Evolutionary conservation across 2,329 filamentous ascomycete genomes (phyloP), one percentile per base, ranked within the genome.

Genomic region (Clarireedia homoeocarpa): DNA sequence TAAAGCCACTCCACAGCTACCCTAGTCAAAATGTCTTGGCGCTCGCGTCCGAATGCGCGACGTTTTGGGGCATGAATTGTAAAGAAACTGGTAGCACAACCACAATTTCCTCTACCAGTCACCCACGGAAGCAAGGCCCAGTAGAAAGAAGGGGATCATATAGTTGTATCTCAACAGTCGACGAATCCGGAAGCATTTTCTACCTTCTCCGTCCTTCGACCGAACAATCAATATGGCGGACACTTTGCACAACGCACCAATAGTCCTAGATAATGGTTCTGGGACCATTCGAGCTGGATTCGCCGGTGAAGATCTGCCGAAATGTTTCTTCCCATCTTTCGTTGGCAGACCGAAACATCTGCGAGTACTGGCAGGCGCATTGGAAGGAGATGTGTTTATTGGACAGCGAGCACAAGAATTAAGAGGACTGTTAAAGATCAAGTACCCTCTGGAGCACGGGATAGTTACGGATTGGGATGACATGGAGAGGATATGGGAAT

Each of bases 381-480:
- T 97, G 56, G 94, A 99, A 74, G 94, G 94, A 51, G 94, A 99
- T 70, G 87, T 95, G 52, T 99, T 99, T 73, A 96, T 99, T 71
- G 94, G 94, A 51, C 86, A 91, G 66, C 86, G 90, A 71, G 83
- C 83, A 17, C 91, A 92, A 65, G 91, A 97, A 69, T 79, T 96
- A 67, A 84, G 92, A 68, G 94, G 94, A 3, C 77, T 99, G 59
- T 80, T 99, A 65, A 99, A 97, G 81, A 96, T 99, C 66, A 82
- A 85, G 63, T 97, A 97, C 71, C 94, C 94, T 46, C 77, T 99
- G 55, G 94, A 97, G 75, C 94, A 99, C 71, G 94, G 94, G 65
- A 95, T 99, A 67, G 94, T 99, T 61, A 99, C 94, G 65, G 91
- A 99, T 73, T 99, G 94, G 94, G 94, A 97, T 70, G 94, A 99